Evolutionary conservation across 495 filamentous ascomycete genomes (phyloP), one percentile per base, ranked within the genome.

Genomic region (Articulospora tetracladia): DNA sequence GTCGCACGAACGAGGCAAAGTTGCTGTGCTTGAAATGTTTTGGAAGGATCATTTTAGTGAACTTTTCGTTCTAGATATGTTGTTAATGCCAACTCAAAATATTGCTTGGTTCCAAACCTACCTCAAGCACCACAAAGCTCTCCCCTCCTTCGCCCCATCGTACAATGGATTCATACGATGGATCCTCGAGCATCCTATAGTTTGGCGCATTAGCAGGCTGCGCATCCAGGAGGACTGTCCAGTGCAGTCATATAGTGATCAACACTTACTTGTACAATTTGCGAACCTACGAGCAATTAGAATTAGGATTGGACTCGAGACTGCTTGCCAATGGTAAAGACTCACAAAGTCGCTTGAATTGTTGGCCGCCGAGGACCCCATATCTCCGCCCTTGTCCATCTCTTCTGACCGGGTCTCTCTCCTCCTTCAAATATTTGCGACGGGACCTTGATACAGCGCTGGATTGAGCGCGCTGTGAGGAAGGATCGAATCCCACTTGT

Each of bases 21-120:
- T 99, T 99, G 84, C 91, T 96, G 74, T 98, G 93, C 76, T 98
- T 99, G 80, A 98, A 98, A 70, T 99, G 94, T 70, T 97, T 97
- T 0, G 94, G 95, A 20, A 98, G 81, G 65, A 99, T 97, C 51
- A 88, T 87, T 72, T 97, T 98, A 48, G 94, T 98, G 69, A 99
- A 99, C 72, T 95, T 94, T 69, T 98, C 95, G 73, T 94, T 96
- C 94, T 97, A 54, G 30, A 50, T 24, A 28, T 54, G 59, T 62
- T 34, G 61, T 46, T 53, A 58, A 22, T 44, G 3, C 4, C 53
- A 46, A 46, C n/a, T n/a, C 20, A 52, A 30, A 26, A 32, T 34
- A 11, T 41, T 11, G 49, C 52, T 27, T 4, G 24, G 25, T 26
- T 23, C 51, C 58, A 28, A 26, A 69, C 71, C 61, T 84, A 96